These are phyloP conservation scores for Pugionium dolabratum DNA, from an alignment of 345 rosid genomes.

Conservation along the genomic window DNA sequence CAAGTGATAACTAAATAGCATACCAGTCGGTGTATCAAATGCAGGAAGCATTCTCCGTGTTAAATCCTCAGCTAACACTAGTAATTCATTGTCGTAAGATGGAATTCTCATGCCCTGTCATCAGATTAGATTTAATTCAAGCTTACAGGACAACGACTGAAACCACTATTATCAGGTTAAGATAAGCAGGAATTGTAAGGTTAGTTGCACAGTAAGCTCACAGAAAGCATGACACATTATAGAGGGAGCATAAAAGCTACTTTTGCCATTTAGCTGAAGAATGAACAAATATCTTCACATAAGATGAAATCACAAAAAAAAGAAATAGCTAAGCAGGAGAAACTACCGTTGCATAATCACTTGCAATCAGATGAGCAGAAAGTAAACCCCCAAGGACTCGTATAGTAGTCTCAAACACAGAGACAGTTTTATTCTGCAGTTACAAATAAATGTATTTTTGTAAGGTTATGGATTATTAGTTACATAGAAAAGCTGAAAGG, in stretches of 20 bases:
- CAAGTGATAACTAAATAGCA: conserved; percentile 4
- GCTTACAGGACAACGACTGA: background rate
- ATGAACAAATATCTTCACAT: background rate
- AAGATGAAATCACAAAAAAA: conserved; percentile 17
- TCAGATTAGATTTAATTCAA: conserved; percentile 20
- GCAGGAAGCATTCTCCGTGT: conserved; percentile 86
- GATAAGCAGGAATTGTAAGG: background rate
- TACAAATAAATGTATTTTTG: background rate
- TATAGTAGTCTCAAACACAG: conserved; percentile 87
- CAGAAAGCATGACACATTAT: background rate
- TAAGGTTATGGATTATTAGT: background rate
- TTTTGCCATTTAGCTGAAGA: conserved; percentile 4
- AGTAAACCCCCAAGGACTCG: conserved; percentile 95
- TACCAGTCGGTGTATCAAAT: conserved; percentile 98
- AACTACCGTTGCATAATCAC: conserved; percentile 91
- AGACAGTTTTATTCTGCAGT: conserved; percentile 93
- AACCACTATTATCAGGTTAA: background rate
- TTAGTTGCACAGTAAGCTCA: conserved; percentile 1
- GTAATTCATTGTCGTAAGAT: conserved; percentile 77
- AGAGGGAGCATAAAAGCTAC: background rate
- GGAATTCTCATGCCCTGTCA: conserved; percentile 86
- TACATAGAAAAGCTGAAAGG: background rate
- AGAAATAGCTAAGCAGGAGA: conserved; percentile 13
- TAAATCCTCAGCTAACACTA: conserved; percentile 82
- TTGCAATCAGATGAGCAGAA: conserved; percentile 98